A percentile compares a stretch with the other conserved stretches of the same genome.
Evolutionary conservation across 106 monocot genomes (phyloP).

Genomic region (Alisma plantagoaquatica): DNA sequence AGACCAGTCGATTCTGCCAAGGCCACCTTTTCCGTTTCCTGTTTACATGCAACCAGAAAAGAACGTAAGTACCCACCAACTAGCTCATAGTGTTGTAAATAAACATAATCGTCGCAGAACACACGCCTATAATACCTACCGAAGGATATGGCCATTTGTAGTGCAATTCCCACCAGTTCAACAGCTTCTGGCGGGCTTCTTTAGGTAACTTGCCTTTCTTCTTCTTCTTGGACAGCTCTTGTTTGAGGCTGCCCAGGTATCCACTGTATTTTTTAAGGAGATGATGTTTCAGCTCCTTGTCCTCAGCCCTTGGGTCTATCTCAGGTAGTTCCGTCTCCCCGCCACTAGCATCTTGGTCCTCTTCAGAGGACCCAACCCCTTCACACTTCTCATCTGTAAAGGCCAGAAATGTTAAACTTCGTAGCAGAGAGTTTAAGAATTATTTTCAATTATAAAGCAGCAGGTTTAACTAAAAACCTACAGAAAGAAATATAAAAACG

Average conservation of each 20-base stretch:
- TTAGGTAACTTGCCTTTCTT: slow-evolving; percentile 90
- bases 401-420: no score
- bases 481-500: no score
- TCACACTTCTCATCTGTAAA: slow-evolving; percentile 27
- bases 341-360: slow-evolving; percentile 23
- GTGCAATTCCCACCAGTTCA: slow-evolving; percentile 80
- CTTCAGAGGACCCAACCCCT: slow-evolving; percentile 27
- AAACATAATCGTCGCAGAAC: no score
- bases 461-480: no score
- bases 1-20: slow-evolving; percentile 67
- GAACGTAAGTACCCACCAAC: no score
- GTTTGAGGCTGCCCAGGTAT: slow-evolving; percentile 59
- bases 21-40: slow-evolving; percentile 66
- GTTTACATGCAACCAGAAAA: no score
- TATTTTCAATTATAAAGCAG: no score
- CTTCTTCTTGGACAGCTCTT: slow-evolving; percentile 40
- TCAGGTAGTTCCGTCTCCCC: slow-evolving; percentile 28
- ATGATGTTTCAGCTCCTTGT: slow-evolving; percentile 58
- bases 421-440: no score
- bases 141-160: slow-evolving; percentile 89
- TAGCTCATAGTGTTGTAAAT: no score
- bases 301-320: slow-evolving; percentile 43
- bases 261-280: slow-evolving; percentile 74
- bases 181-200: slow-evolving; percentile 71
- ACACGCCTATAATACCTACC: slow-evolving; percentile 39